Evolutionary conservation across 164 flowering plant genomes (phyloP), one percentile per base, ranked within the genome.

Genomic region (Vitis amurensis): DNA sequence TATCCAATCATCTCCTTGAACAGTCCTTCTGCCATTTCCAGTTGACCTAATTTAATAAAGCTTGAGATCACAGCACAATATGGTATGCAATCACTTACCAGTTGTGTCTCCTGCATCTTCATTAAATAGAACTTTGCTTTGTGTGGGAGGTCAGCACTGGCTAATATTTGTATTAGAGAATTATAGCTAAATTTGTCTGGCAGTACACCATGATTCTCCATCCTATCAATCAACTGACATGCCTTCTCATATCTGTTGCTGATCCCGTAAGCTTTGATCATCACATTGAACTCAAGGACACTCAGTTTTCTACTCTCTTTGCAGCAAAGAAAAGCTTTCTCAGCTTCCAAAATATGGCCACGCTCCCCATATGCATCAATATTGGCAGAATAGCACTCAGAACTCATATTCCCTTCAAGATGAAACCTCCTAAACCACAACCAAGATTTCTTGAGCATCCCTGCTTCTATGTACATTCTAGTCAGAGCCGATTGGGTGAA

Each of bases 341-440:
- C 93, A 48, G 97, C 97, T 80, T 89, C 91, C 75, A 77, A 59
- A 53, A 81, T 50, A 72, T 83, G 77, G 4, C 96, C 96, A 50
- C 85, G 87, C 79, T 89, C 96, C 53, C 98, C 97, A 85, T 75
- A 95, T 16, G 97, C 99, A 87, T 95, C 97, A 71, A 95, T 90
- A 61, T 84, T 89, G 3, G 99, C 99, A 68, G 98, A 83, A 77
- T 89, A 92, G 73, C 99, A 90, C 71, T 91, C 92, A 47, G 93
- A 84, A 74, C 84, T 90, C 93, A 92, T 88, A 62, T 81, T 75
- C 55, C 93, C 93, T 8, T 49, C 57, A 27, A 74, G 72, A 78
- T 91, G 96, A 73, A 90, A 95, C 78, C 92, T 87, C 71, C 76
- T 65, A 72, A 95, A 95, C 98, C 98, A 95, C 56, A 81, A 79